Evolutionary conservation across 2,329 filamentous ascomycete genomes (phyloP).

Genomic region (Cladobotryum mycophilum): DNA sequence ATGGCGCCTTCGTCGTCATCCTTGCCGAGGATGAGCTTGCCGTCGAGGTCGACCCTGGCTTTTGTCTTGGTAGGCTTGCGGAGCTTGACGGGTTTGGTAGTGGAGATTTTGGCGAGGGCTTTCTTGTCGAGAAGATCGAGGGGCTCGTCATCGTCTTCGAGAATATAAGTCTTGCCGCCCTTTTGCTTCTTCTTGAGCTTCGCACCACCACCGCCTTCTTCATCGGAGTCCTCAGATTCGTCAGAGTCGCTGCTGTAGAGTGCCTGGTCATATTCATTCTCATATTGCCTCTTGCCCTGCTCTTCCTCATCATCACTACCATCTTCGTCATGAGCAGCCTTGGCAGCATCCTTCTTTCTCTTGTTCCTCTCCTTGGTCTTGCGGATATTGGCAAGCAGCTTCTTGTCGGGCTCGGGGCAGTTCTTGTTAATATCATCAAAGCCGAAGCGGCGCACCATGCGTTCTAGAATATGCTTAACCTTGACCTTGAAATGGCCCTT

Average conservation of each 20-base stretch:
- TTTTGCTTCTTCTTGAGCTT: constrained; percentile 47
- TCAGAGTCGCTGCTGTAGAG: constrained; percentile 76
- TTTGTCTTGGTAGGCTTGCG: constrained; percentile 52
- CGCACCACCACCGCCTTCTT: constrained; percentile 46
- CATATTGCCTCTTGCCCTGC: constrained; percentile 57
- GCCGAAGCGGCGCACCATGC: constrained; percentile 87
- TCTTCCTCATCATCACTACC: constrained; percentile 50
- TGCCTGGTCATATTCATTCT: constrained; percentile 93
- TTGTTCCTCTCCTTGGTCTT: constrained; percentile 90
- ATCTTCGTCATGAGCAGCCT: constrained; percentile 51
- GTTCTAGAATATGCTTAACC: constrained; percentile 95
- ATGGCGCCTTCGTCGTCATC: constrained; percentile 52
- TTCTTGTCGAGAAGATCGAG: constrained; percentile 87
- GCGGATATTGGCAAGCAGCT: constrained; percentile 87
- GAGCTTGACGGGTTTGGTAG: constrained; percentile 69
- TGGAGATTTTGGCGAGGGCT: constrained; percentile 87
- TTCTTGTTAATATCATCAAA: constrained; percentile 71
- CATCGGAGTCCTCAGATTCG: constrained; percentile 49
- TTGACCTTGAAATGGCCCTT: constrained; percentile 96
- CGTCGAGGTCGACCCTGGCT: constrained; percentile 67
- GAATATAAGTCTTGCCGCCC: constrained; percentile 72
- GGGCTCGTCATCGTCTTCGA: constrained; percentile 91
- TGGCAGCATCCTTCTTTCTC: constrained; percentile 71
- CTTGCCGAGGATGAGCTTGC: constrained; percentile 70
- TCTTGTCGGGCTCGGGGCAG: constrained; percentile 80